Evolutionary conservation across 345 rosid genomes (phyloP).

Genomic region (Rhizophora apiculata): DNA sequence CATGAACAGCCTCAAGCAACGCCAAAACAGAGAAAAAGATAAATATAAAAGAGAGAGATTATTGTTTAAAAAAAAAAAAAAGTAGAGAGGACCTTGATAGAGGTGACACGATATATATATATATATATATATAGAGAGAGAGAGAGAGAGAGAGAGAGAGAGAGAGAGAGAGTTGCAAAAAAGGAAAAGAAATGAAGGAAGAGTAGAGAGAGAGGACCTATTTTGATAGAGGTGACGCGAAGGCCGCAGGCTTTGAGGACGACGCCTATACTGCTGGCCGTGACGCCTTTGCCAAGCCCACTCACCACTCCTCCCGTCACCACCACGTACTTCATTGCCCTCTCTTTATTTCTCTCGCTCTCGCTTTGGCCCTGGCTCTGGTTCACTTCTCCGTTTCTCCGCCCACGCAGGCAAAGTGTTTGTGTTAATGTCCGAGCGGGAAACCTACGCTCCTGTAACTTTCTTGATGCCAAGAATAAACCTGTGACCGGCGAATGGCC

Average conservation of each 20-base stretch:
- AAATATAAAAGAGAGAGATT: too few species aligned
- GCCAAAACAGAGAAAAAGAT: neutral
- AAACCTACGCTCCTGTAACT: conserved; percentile 2
- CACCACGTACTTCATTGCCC: conserved; percentile 81
- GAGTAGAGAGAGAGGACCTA: conserved; percentile 39
- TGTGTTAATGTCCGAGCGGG: conserved; percentile 46
- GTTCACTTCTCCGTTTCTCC: neutral
- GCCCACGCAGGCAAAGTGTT: conserved; percentile 34
- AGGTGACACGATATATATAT: too few species aligned
- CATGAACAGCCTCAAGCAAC: neutral
- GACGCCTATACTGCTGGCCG: conserved; percentile 95
- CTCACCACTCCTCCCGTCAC: conserved; percentile 98
- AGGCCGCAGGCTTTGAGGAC: conserved; percentile 94
- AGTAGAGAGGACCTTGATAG: too few species aligned
- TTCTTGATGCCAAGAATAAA: neutral
- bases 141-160: too few species aligned
- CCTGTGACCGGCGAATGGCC: conserved; percentile 13
- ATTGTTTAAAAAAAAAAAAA: too few species aligned
- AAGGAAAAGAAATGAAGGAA: neutral
- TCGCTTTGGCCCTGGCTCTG: conserved; percentile 6
- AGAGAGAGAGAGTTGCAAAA: neutral
- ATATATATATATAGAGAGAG: too few species aligned
- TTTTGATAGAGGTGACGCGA: conserved; percentile 95
- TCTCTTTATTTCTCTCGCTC: neutral
- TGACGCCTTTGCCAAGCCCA: conserved; percentile 97